A percentile compares a stretch with the other conserved stretches of the same genome.
Evolutionary conservation across 176 grass and related monocot genomes (phyloP).

Genomic region (Neostapfia colusana): DNA sequence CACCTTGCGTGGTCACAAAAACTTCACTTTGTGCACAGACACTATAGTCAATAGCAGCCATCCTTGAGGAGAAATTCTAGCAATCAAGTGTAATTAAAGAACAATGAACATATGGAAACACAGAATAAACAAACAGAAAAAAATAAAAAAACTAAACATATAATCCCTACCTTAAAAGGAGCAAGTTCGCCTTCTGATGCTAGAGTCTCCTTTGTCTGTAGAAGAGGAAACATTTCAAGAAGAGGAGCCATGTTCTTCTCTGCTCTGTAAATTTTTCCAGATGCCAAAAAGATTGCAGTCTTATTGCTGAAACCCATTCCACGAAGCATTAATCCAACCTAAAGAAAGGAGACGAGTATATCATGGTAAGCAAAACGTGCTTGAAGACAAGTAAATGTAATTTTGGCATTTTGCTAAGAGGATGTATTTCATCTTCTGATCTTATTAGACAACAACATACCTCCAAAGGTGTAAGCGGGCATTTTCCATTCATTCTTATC

Average conservation of each 20-base stretch:
- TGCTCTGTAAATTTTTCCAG: constrained; percentile 92
- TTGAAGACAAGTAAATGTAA: constrained; percentile 20
- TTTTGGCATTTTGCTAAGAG: constrained; percentile 21
- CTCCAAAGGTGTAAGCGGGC: constrained; percentile 98
- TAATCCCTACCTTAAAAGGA: constrained; percentile 86
- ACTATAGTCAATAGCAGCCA: constrained; percentile 93
- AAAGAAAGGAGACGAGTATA: constrained; percentile 39
- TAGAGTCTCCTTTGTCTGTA: constrained; percentile 90
- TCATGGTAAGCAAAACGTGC: constrained; percentile 2
- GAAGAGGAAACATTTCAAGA: constrained; percentile 96
- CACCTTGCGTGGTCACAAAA: constrained; percentile 96
- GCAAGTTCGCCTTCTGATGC: constrained; percentile 79
- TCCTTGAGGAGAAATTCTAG: constrained; percentile 95
- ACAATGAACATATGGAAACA: not conserved
- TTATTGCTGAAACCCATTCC: constrained; percentile 96
- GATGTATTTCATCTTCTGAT: constrained; percentile 7
- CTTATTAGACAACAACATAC: constrained; percentile 49
- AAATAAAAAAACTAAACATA: not conserved
- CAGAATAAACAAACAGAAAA: not conserved
- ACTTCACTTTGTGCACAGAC: constrained; percentile 82
- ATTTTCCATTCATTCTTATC: constrained; percentile 96
- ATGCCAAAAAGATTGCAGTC: constrained; percentile 92
- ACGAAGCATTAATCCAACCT: constrained; percentile 98
- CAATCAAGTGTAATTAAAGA: constrained; percentile 26
- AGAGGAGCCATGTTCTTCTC: constrained; percentile 84